Percentiles rank a stretch among this genome's conserved stretches.
These are phyloP conservation scores for Phytophthora foliorum DNA, from an alignment of 352 stramenopile genomes.

Conservation along the genomic window DNA sequence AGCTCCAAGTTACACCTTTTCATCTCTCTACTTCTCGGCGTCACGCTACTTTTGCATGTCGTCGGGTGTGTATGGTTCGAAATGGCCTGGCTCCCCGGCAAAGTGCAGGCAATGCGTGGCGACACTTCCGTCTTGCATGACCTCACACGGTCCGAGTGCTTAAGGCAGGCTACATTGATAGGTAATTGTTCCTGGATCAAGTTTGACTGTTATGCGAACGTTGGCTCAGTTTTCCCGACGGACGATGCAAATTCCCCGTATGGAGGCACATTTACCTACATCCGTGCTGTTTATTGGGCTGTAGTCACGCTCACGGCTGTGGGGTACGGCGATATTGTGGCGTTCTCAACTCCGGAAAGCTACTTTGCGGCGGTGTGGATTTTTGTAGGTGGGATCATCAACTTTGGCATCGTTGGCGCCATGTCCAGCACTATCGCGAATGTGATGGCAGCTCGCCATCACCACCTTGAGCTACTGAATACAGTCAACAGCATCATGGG, in stretches of 20 bases:
- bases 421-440: slow-evolving; percentile 87
- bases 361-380: slow-evolving; percentile 83
- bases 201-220: not conserved
- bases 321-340: slow-evolving; percentile 80
- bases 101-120: not conserved
- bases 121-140: not conserved
- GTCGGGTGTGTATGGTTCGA: slow-evolving; percentile 78
- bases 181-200: slow-evolving; percentile 6
- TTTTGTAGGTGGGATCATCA: slow-evolving; percentile 79
- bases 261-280: slow-evolving; percentile 63
- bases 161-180: slow-evolving; percentile 58
- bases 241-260: slow-evolving; percentile 54
- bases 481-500: slow-evolving; percentile 72
- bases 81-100: slow-evolving; percentile 52
- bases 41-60: slow-evolving; percentile 69
- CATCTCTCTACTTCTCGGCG: slow-evolving; percentile 54
- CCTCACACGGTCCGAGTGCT: slow-evolving; percentile 41
- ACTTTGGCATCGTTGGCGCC: slow-evolving; percentile 80
- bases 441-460: slow-evolving; percentile 66
- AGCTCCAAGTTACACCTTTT: slow-evolving; percentile 74
- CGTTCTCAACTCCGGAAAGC: slow-evolving; percentile 77
- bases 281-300: slow-evolving; percentile 81
- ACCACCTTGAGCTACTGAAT: slow-evolving; percentile 79
- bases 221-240: slow-evolving; percentile 45
- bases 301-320: slow-evolving; percentile 78